Evolutionary conservation across 306 rosid genomes (phyloP), one percentile per base, ranked within the genome.

Genomic region (Corylus americana): DNA sequence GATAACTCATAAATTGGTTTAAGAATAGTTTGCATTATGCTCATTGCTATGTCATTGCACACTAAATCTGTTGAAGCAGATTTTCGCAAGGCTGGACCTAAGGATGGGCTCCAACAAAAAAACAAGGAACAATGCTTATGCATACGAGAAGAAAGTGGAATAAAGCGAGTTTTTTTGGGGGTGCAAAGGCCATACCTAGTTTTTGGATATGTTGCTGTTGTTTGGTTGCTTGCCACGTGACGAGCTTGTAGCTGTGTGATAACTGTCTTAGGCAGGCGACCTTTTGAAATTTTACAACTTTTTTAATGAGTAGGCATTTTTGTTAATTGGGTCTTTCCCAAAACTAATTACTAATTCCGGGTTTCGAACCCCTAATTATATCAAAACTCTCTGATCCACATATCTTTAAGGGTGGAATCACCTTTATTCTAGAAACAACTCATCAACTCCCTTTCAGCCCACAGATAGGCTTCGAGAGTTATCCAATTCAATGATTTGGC

Each of bases 361-460:
- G 29, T 42, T 39, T 66, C 27, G 2, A 0, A 20, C 45, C 47
- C 11, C 1, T 4, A 12, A 63, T 63, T 63, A 39, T 29, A 29
- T 14, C 45, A 63, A 17, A 9, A 31, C 20, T 29, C 70, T 31
- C 25, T 17, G 16, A 67, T 67, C 71, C 20, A 3, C 50, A 7
- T 55, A 39, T 44, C 8, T 35, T 42, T 55, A 54, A 25, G 27
- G 45, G 50, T 66, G 73, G 55, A 61, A 82, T 77, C 73, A 49
- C 35, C 81, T 64, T 83, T 79, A 62, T 83, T 18, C 10, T 4
- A 11, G 72, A 69, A 79, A 83, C 78, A 76, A 49, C 82, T 73
- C 84, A 71, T 72, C 76, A 37, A 37, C 48, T 57, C 61, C 67
- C 73, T 39, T 66, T 57, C 20, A 37, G 5, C 74, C 29, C 39